phyloP scores from a whole-genome alignment of 1,284 basidiomycete genomes.

The Violaceomyces palustris region DNA sequence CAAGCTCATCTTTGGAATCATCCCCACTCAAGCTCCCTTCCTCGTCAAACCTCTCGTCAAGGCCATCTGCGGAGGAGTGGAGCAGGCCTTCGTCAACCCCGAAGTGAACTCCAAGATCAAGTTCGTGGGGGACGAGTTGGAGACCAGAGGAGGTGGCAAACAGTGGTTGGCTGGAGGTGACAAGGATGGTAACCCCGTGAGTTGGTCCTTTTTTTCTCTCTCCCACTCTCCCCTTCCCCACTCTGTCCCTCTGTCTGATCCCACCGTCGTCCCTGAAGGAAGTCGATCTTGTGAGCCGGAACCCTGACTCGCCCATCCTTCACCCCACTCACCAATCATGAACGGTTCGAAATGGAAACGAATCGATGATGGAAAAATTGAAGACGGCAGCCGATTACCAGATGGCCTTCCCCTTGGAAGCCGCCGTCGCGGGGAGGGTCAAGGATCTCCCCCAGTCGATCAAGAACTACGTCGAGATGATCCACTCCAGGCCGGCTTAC shows the following conservation, averaged over 20 bases:
- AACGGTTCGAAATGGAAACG: too few species aligned
- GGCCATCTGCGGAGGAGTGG: slow-evolving; percentile 28
- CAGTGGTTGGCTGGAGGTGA: slow-evolving; percentile 49
- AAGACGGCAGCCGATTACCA: slow-evolving; percentile 49
- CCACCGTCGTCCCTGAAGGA: too few species aligned
- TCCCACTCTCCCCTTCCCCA: too few species aligned
- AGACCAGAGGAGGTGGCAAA: slow-evolving; percentile 18
- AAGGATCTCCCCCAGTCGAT: slow-evolving; percentile 23
- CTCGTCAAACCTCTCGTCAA: slow-evolving; percentile 43
- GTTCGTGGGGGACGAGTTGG: slow-evolving; percentile 29
- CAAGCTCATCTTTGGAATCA: slow-evolving; percentile 40
- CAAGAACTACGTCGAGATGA: slow-evolving; percentile 40
- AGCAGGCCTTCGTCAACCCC: slow-evolving; percentile 32
- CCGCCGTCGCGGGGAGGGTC: slow-evolving; percentile 30
- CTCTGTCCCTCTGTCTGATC: too few species aligned
- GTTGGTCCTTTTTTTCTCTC: neutral
- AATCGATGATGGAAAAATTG: too few species aligned
- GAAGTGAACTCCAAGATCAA: slow-evolving; percentile 34
- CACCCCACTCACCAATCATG: too few species aligned
- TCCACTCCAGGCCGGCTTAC: slow-evolving; percentile 44
- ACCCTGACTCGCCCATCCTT: too few species aligned
- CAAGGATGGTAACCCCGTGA: slow-evolving; percentile 41
- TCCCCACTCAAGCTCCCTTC: slow-evolving; percentile 46
- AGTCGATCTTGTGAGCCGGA: too few species aligned
- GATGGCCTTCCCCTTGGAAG: slow-evolving; percentile 49